Evolutionary conservation across 495 filamentous ascomycete genomes (phyloP).

Genomic region (Daldinia decipiens): DNA sequence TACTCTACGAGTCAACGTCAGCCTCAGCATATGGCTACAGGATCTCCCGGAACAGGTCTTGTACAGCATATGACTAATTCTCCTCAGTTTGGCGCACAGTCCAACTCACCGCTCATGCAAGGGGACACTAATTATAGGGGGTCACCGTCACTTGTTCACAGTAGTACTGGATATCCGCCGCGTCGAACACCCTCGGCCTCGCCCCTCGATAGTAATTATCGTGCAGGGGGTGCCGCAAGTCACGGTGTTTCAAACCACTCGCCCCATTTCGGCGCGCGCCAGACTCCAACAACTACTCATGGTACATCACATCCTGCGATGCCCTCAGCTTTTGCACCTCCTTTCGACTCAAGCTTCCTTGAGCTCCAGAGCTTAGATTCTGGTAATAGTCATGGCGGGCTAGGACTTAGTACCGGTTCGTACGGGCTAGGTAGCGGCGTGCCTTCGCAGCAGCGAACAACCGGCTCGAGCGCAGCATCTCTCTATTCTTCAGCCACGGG

Average conservation of each 20-base stretch:
- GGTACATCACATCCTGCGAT: constrained; percentile 45
- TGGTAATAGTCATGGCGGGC: constrained; percentile 43
- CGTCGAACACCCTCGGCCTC: constrained; percentile 54
- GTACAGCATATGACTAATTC: constrained; percentile 55
- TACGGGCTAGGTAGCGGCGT: constrained; percentile 46
- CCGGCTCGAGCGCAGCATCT: constrained; percentile 39
- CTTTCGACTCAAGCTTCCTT: constrained; percentile 52
- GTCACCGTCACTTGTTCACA: constrained; percentile 50
- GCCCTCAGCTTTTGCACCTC: constrained; percentile 38
- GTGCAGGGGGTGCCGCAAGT: constrained; percentile 37
- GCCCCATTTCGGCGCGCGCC: constrained; percentile 49
- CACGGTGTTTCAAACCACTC: constrained; percentile 54
- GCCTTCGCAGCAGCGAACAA: constrained; percentile 46
- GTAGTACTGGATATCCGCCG: constrained; percentile 47
- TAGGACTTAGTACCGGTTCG: constrained; percentile 41
- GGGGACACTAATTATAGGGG: constrained; percentile 54
- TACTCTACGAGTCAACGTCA: constrained; percentile 56
- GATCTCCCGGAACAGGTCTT: constrained; percentile 47
- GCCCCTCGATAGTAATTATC: constrained; percentile 51
- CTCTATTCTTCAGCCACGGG: constrained; percentile 45
- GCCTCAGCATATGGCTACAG: constrained; percentile 54
- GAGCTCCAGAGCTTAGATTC: constrained; percentile 54
- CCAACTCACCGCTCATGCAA: constrained; percentile 50
- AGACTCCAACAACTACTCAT: constrained; percentile 44
- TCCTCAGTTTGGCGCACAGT: constrained; percentile 55